phyloP scores from a whole-genome alignment of 2,329 filamentous ascomycete genomes.

The Fusarium xyrophilum region DNA sequence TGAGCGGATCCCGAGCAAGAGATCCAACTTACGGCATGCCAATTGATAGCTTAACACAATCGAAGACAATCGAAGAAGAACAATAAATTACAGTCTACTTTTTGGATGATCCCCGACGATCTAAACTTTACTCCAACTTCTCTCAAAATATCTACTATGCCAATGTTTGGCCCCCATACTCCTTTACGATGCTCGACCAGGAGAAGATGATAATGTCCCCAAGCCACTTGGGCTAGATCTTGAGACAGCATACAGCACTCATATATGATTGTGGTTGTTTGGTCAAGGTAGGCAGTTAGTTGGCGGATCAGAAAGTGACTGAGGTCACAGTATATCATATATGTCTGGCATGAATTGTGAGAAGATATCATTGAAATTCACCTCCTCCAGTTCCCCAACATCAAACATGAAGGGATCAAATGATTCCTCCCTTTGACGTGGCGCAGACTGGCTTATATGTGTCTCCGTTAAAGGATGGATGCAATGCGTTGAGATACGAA shows the following conservation, averaged over 20 bases:
- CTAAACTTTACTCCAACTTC: background rate
- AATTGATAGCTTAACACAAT: too few relatives aligned
- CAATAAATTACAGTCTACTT: background rate
- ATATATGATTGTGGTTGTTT: background rate
- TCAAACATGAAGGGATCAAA: slow-evolving; percentile 5
- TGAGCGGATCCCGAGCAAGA: background rate
- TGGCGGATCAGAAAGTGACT: too few relatives aligned
- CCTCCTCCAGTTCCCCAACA: background rate
- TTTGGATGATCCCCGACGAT: fast-evolving
- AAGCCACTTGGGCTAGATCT: background rate
- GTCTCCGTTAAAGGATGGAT: background rate
- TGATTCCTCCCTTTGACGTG: background rate
- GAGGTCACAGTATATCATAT: background rate
- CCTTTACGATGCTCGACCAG: background rate
- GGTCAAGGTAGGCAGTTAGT: fast-evolving
- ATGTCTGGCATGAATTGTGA: background rate
- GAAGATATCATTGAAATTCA: slow-evolving; percentile 10
- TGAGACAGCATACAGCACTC: too few relatives aligned
- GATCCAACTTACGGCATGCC: background rate
- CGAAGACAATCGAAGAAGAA: too few relatives aligned
- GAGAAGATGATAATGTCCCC: background rate
- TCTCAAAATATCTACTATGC: too few relatives aligned
- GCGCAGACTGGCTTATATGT: background rate
- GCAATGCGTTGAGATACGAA: slow-evolving; percentile 6
- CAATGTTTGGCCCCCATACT: background rate